Base-by-base conservation (phyloP, 139 green algal genomes). In the Chlamydomonas sphaeroides region DNA sequence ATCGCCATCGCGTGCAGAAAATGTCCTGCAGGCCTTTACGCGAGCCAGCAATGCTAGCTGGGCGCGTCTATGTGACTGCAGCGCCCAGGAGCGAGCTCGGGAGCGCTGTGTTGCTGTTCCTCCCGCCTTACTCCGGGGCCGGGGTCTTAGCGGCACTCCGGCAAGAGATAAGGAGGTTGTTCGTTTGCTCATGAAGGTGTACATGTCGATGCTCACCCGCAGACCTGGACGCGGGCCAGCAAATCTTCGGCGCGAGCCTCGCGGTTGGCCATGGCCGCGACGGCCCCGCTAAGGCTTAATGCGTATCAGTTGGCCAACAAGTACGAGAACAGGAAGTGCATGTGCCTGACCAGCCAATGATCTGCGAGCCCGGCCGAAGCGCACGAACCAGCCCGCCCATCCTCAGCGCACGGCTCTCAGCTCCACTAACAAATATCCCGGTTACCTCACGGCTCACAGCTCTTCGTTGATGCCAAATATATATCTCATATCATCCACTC, bases 61-160 rank as follows among this genome's bases (percentile, higher is more conserved):
- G 74, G 6, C 26, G 41, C 57, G 56, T 45, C 74, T 59, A 72
- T 45, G 51, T 56, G 33, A 10, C 56, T 62, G 56, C 56, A 62
- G 15, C 11, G 45, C 45, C 11, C 45, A 68, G 36, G 33, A n/a
- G 26, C 33, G 38, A 2, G 33, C 28, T n/a, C n/a, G n/a, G n/a
- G n/a, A n/a, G n/a, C n/a, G n/a, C n/a, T n/a, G n/a, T n/a, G 8
- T 45, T 70, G 18, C 17, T 80, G 38, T 80, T 33, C 74, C 74
- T 80, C 74, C 74, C 59, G 59, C 74, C 59, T 80, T 80, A 80
- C 74, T 39, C 74, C 74, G 59, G 65, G 39, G 61, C 57, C 74
- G 38, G 51, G 5, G 38, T 41, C 61, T 61, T 61, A 48, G 41
- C n/a, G 38, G 59, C 30, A 4, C 74, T 6, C 72, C 59, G 74